Base-by-base conservation (phyloP, 768 basidiomycete species). In the Collybia mongolica region DNA sequence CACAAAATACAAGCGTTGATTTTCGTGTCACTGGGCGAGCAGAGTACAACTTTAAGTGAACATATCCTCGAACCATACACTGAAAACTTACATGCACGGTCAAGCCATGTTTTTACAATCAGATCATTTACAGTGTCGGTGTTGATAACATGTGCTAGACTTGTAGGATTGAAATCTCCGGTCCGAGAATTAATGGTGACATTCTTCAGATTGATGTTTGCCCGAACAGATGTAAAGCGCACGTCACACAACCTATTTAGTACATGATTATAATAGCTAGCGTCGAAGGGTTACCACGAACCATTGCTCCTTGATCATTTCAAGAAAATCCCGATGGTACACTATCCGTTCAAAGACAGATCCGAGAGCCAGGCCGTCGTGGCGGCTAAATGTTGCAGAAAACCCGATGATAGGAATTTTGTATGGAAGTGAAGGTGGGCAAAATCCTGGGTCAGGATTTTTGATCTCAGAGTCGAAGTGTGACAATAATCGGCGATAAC, bases 241-340 rank as follows among this genome's bases (percentile, higher is more conserved):
- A 94, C 86, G 41, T 86, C 83, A 54, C 91, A 92, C 24, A 98
- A 78, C 94, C 93, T 81, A 44, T 43, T 48, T 22, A 24, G 32
- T 48, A 23, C 43, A 39, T 14, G 22, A 41, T 14, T 80, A 52
- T 19, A 20, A 17, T 54, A 28, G 54, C 40, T 48, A 22, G 38
- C 50, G 49, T 22, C 29, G 28, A 0, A 26, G 6, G 35, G 24
- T 12, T 36, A 23, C 6, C 6, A 49, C 70, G 37, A 56, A 86
- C 94, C 95, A 98, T 64, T 90, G 80, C 46, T 93, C 93, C 56
- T 87, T 84, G 54, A 98, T 89, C 94, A 98, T 95, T 45, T 91
- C 84, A 11, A 92, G 66, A 58, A 97, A 93, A 56, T 93, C 90
- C 15, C 83, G 81, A 63, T 98, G 95, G 64, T 92, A 98, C 0